Evolutionary conservation across 1,284 basidiomycete genomes (phyloP).

Genomic region (Pholiota adiposa): DNA sequence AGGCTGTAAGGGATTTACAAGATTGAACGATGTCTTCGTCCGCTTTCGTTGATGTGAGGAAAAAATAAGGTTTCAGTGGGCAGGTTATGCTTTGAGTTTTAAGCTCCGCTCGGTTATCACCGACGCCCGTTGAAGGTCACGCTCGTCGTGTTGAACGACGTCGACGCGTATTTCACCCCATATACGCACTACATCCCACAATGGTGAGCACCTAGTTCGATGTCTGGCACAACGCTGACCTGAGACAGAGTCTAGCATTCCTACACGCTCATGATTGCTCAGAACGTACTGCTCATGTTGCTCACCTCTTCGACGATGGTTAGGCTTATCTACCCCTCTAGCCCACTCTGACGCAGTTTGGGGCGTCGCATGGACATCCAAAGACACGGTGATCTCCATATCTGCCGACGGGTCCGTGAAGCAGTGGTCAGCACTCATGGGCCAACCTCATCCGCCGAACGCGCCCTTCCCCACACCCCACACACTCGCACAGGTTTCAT

Average conservation of each 20-base stretch:
- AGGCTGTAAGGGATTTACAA: conserved; percentile 35
- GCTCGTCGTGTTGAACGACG: conserved; percentile 29
- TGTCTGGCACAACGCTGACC: background rate
- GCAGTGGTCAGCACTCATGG: conserved; percentile 68
- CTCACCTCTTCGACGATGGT: conserved; percentile 28
- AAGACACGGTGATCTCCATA: conserved; percentile 67
- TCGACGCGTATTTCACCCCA: conserved; percentile 18
- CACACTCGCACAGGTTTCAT: conserved; percentile 68
- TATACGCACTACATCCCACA: background rate
- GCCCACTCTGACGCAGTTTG: conserved; percentile 86
- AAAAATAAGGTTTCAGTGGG: conserved; percentile 50
- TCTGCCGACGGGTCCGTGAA: conserved; percentile 78
- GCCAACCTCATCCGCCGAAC: conserved; percentile 63
- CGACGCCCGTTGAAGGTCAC: conserved; percentile 23
- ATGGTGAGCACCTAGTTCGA: conserved; percentile 17
- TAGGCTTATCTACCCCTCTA: conserved; percentile 40
- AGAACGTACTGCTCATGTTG: conserved; percentile 60
- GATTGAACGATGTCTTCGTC: conserved; percentile 80
- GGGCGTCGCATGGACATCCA: conserved; percentile 76
- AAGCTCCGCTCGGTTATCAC: conserved; percentile 53
- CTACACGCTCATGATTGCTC: conserved; percentile 70
- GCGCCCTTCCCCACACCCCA: conserved; percentile 58
- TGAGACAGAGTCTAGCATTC: conserved; percentile 68
- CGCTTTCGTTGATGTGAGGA: conserved; percentile 85
- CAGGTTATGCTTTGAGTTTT: conserved; percentile 35